Percentiles rank a stretch among this genome's conserved stretches.
Conservation (phyloP, 495 filamentous ascomycete species). For the Penicillium taxi region DNA sequence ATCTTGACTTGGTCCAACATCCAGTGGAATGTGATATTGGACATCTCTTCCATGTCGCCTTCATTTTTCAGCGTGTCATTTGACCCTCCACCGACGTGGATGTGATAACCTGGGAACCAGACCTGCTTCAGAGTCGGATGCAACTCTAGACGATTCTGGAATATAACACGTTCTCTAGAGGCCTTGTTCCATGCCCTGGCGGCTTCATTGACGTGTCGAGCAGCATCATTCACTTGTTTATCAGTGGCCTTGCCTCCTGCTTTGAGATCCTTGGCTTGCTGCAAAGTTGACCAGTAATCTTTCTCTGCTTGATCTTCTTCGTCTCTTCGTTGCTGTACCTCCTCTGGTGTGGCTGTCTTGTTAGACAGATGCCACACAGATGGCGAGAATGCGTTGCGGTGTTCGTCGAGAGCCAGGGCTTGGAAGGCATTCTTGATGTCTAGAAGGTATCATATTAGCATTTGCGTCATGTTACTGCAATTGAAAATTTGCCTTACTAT, state of each 20-base stretch:
- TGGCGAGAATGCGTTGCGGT: constrained; percentile 43
- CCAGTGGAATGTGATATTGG: constrained; percentile 17
- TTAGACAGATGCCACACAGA: constrained; percentile 45
- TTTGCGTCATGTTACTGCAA: neutral
- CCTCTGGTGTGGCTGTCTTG: constrained; percentile 7
- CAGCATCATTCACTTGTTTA: constrained; percentile 9
- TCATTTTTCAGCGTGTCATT: constrained; percentile 5
- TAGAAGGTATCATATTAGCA: constrained; percentile 6
- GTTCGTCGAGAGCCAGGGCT: constrained; percentile 51
- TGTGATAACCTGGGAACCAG: constrained; percentile 40
- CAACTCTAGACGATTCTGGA: constrained; percentile 5
- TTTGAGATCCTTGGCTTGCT: constrained; percentile 7
- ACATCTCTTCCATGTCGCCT: constrained; percentile 19
- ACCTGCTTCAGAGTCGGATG: constrained; percentile 10
- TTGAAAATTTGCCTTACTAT: constrained; percentile 7
- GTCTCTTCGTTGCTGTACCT: constrained; percentile 12
- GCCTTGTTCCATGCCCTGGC: constrained; percentile 9
- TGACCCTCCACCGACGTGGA: constrained; percentile 35
- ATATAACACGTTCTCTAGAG: constrained; percentile 2
- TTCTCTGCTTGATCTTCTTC: constrained; percentile 3
- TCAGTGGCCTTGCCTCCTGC: constrained; percentile 7
- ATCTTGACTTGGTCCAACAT: constrained; percentile 20
- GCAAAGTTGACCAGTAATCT: constrained; percentile 1
- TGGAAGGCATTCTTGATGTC: constrained; percentile 53
- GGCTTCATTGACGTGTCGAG: constrained; percentile 4